Conservation (phyloP, 2,329 filamentous ascomycete species). For the Nannizzia gypsea region DNA sequence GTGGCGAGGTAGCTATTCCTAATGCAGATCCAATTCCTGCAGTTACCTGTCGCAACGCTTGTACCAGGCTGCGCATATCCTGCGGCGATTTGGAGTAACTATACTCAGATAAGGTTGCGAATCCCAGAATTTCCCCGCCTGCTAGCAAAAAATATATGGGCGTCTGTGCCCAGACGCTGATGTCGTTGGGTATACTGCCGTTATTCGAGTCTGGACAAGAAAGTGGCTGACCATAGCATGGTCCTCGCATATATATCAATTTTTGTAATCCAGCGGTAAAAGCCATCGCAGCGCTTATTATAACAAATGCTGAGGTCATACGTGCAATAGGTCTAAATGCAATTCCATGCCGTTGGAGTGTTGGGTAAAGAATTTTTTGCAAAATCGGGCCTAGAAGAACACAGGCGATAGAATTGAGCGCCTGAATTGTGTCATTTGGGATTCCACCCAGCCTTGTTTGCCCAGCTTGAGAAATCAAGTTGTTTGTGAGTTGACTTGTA, state of each 20-base stretch:
- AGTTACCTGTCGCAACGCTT: conserved; percentile 18
- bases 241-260: conserved; percentile 38
- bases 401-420: conserved; percentile 49
- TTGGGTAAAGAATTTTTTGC: conserved; percentile 42
- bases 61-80: conserved; percentile 16
- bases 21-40: conserved; percentile 10
- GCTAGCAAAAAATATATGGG: conserved; percentile 18
- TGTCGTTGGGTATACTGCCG: conserved; percentile 8
- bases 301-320: conserved; percentile 45
- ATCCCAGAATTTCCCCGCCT: conserved; percentile 22
- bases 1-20: conserved; percentile 11
- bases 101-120: conserved; percentile 52
- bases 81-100: conserved; percentile 57
- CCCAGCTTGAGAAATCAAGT: conserved; percentile 37
- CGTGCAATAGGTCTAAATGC: conserved; percentile 47
- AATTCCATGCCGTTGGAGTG: conserved; percentile 41
- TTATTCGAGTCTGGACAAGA: background rate
- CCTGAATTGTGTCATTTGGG: conserved; percentile 49
- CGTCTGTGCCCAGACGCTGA: conserved; percentile 5
- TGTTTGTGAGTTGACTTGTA: conserved; percentile 29
- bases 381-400: conserved; percentile 46
- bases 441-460: conserved; percentile 44
- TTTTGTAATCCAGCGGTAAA: conserved; percentile 47
- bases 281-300: conserved; percentile 41
- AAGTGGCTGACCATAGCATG: conserved; percentile 7